Base-by-base conservation (phyloP, 1,139 yeast genomes). In the Zygosaccharomyces sapae region DNA sequence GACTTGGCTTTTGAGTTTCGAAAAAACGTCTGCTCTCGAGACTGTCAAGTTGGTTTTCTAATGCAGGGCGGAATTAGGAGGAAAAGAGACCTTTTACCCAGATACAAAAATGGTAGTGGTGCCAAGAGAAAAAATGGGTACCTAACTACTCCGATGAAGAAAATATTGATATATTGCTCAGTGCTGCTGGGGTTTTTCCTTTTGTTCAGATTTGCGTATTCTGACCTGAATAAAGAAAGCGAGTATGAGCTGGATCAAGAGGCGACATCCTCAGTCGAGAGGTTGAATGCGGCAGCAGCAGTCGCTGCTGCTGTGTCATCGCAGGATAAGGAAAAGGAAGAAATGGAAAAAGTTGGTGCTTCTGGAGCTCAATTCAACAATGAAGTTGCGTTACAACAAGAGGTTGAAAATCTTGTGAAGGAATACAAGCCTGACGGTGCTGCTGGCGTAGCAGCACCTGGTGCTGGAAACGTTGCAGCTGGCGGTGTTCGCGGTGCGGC, bases 121-220 rank as follows among this genome's bases (percentile, higher is more conserved):
- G 38, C 53, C 44, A 36, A 40, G 24, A 37, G 47, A 42, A 12
- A 46, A 33, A 38, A 47, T 24, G 41, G 43, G 39, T 58, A 53
- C 42, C 62, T 73, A 52, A 72, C 77, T 1, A 72, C 77, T 3
- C 75, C 76, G 22, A 69, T 70, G 70, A 72, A 73, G 56, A 73
- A 71, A 52, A 47, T 71, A 22, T 12, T 72, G 1, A 65, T 63
- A 1, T 74, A 74, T 51, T 39, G 67, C 5, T n/a, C 64, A 8
- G 55, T 70, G 20, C 57, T 73, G 36, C 27, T 52, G 10, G 34
- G 60, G n/a, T 52, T 71, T 20, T 69, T 68, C 7, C 48, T 61
- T 3, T 46, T 69, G 38, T 57, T 73, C 19, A 61, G 63, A 41
- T 51, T 51, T 8, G 58, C 45, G n/a, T 51, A 50, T 37, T 38